These are phyloP conservation scores for Porogramme epimiltina DNA, from an alignment of 1,284 basidiomycete species.

Conservation along the genomic window DNA sequence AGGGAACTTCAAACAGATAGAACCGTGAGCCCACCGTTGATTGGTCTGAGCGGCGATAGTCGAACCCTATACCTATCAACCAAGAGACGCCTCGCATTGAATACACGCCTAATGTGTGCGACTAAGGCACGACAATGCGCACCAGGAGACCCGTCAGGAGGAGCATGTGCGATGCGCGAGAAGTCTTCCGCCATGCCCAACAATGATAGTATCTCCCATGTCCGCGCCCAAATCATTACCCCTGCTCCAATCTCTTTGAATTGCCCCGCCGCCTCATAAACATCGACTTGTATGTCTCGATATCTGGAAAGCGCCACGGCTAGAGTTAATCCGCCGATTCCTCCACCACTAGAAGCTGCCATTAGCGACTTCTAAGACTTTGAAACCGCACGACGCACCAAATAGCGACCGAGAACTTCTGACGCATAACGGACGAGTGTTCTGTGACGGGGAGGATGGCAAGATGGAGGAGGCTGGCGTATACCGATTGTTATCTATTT, in stretches of 20 bases:
- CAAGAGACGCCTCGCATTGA: too few species aligned
- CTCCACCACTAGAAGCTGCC: slow-evolving; percentile 42
- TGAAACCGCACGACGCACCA: slow-evolving; percentile 19
- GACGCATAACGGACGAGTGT: too few species aligned
- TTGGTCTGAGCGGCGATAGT: slow-evolving; percentile 45
- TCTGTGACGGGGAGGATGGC: too few species aligned
- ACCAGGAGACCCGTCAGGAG: slow-evolving; percentile 41
- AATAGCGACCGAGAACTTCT: slow-evolving; percentile 27
- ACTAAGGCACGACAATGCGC: slow-evolving; percentile 3
- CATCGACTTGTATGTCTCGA: slow-evolving; percentile 42
- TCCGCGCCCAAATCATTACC: slow-evolving; percentile 46
- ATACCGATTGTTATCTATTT: too few species aligned
- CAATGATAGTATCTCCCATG: slow-evolving; percentile 44
- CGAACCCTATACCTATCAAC: slow-evolving; percentile 41
- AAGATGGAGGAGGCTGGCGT: too few species aligned
- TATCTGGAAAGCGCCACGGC: slow-evolving; percentile 43
- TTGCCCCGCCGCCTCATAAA: slow-evolving; percentile 48
- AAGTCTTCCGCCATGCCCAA: slow-evolving; percentile 43
- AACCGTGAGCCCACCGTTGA: slow-evolving; percentile 40
- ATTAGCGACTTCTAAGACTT: background rate
- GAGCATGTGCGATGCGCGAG: slow-evolving; percentile 43
- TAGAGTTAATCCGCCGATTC: slow-evolving; percentile 48
- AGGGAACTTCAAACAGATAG: slow-evolving; percentile 39
- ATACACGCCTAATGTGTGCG: background rate
- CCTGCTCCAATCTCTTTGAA: slow-evolving; percentile 55